Conservation (phyloP, 176 grass and related monocot species). For the Elaeis guineensis region DNA sequence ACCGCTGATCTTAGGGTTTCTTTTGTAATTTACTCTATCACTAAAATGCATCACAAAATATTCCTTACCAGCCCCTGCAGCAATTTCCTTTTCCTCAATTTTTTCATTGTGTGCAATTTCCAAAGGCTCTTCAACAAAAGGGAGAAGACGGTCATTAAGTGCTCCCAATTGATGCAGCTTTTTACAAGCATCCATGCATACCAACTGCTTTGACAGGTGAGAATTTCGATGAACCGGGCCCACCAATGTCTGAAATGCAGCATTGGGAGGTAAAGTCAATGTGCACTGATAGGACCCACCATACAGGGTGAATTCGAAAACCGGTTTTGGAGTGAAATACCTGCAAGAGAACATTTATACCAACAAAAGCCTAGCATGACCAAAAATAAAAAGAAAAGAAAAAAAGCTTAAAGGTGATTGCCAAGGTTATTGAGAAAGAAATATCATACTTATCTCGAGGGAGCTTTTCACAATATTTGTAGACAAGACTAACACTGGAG, state of each 20-base stretch:
- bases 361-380: too few relatives aligned
- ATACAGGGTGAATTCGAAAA: slow-evolving; percentile 32
- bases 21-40: too few relatives aligned
- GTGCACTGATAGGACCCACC: slow-evolving; percentile 49
- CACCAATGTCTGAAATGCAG: slow-evolving; percentile 51
- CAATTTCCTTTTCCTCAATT: slow-evolving; percentile 13
- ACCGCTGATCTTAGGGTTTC: too few relatives aligned
- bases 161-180: slow-evolving; percentile 56
- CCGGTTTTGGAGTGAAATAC: slow-evolving; percentile 44
- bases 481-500: slow-evolving; percentile 56
- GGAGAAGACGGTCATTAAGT: slow-evolving; percentile 64
- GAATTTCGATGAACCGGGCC: slow-evolving; percentile 51
- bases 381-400: too few relatives aligned
- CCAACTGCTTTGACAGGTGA: slow-evolving; percentile 61
- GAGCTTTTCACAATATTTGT: slow-evolving; percentile 64
- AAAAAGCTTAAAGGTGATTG: too few relatives aligned
- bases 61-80: slow-evolving; percentile 49
- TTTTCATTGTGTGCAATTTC: slow-evolving; percentile 6
- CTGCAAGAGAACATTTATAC: slow-evolving; percentile 20
- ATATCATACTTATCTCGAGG: slow-evolving; percentile 59
- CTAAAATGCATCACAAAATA: background rate
- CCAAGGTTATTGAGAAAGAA: background rate
- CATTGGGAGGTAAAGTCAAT: slow-evolving; percentile 52
- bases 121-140: slow-evolving; percentile 27
- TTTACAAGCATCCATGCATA: slow-evolving; percentile 86